Conservation (phyloP, 192 early-diverging fungal species). For the Diversispora eburnea region DNA sequence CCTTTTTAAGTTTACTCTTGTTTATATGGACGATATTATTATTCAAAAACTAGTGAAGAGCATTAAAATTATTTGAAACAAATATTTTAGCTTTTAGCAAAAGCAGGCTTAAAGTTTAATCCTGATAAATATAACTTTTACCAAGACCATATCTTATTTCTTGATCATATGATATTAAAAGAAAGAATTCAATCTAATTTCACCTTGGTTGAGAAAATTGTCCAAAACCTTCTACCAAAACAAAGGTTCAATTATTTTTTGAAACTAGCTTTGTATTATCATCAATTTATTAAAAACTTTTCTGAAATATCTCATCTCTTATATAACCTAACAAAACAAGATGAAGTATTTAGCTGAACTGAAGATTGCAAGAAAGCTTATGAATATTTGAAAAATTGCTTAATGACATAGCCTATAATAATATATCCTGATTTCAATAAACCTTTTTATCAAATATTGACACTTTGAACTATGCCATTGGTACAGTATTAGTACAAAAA, state of each 20-base stretch:
- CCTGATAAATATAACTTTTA: not conserved
- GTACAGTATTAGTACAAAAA: not conserved
- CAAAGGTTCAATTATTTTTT: not conserved
- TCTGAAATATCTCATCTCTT: not conserved
- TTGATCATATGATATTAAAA: not conserved
- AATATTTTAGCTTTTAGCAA: not conserved
- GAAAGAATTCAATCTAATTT: not conserved
- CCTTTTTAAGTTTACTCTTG: conserved; percentile 11
- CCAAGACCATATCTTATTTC: not conserved
- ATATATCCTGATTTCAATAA: not conserved
- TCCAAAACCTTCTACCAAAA: not conserved
- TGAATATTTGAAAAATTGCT: not conserved
- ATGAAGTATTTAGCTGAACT: not conserved
- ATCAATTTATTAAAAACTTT: not conserved
- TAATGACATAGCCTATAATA: not conserved
- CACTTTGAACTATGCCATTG: not conserved
- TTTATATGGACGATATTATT: conserved; percentile 41
- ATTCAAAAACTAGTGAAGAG: too few species aligned
- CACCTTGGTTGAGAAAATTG: not conserved
- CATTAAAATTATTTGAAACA: conserved; percentile 16
- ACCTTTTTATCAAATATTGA: not conserved
- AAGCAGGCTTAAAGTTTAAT: not conserved
- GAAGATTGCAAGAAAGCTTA: not conserved
- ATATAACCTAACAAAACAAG: not conserved
- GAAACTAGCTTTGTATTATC: not conserved